Conservation (phyloP, 2,329 filamentous ascomycete genomes). For the Coniella vitis region DNA sequence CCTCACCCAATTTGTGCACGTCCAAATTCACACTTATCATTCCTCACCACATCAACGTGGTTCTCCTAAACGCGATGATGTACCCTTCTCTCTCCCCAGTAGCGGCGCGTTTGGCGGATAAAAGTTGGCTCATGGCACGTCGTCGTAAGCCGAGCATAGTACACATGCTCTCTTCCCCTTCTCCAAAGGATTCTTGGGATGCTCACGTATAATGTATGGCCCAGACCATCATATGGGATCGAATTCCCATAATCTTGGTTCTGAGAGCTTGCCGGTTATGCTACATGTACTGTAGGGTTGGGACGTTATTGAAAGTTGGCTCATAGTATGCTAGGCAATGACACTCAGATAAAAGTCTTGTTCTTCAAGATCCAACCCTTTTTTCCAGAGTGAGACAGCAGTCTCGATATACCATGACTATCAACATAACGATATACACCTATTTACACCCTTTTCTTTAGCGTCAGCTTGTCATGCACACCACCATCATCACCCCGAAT, state of each 20-base stretch:
- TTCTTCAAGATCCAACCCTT: too few species aligned
- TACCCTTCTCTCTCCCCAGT: conserved; percentile 44
- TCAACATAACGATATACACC: background rate
- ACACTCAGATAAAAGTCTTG: too few species aligned
- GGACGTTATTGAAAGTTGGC: too few species aligned
- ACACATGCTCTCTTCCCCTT: conserved; percentile 33
- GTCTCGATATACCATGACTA: too few species aligned
- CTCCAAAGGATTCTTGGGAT: conserved; percentile 17
- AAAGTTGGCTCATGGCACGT: conserved; percentile 50
- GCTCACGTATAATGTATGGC: conserved; percentile 38
- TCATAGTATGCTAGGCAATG: too few species aligned
- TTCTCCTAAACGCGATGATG: conserved; percentile 39
- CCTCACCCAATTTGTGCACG: conserved; percentile 30
- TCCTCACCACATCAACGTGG: conserved; percentile 36
- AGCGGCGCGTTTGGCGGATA: conserved; percentile 35
- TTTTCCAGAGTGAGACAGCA: too few species aligned
- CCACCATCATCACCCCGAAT: conserved; percentile 34
- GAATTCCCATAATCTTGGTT: too few species aligned
- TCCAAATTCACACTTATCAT: conserved; percentile 39
- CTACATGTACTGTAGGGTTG: too few species aligned
- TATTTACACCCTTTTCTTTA: conserved; percentile 15
- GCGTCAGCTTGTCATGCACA: conserved; percentile 30
- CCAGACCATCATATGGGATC: too few species aligned
- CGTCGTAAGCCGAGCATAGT: conserved; percentile 36
- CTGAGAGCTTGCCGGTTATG: too few species aligned